Conservation (phyloP, 2,329 filamentous ascomycete genomes). For the Drechslerella coelobrocha region DNA sequence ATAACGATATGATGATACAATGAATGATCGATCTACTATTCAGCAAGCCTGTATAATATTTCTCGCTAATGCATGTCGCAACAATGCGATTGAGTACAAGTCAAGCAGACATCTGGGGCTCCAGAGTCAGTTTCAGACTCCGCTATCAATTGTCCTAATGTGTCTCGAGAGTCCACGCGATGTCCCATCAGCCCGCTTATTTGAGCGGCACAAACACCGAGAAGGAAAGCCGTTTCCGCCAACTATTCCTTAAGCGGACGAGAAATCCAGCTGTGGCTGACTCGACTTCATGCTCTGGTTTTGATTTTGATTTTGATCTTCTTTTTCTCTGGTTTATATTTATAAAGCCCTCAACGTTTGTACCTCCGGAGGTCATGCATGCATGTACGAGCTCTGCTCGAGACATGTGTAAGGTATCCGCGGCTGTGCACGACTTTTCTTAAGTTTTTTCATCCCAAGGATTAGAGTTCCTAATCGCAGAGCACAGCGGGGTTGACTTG, state of each 20-base stretch:
- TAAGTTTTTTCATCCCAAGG: too few species aligned
- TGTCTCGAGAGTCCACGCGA: neutral
- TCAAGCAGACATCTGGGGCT: neutral
- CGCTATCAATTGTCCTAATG: neutral
- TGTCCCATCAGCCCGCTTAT: neutral
- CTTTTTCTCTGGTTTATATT: neutral
- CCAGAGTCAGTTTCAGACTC: neutral
- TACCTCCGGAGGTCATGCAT: too few species aligned
- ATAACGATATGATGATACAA: too few species aligned
- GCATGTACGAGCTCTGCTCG: too few species aligned
- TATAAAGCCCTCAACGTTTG: too few species aligned
- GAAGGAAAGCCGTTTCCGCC: neutral
- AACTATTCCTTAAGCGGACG: neutral
- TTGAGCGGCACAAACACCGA: neutral
- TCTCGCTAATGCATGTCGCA: neutral
- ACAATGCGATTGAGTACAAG: conserved; percentile 2
- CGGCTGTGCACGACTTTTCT: too few species aligned
- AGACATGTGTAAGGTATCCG: too few species aligned
- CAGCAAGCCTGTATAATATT: neutral
- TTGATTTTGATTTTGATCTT: neutral
- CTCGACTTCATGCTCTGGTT: too few species aligned
- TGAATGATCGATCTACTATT: neutral
- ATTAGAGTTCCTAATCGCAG: neutral
- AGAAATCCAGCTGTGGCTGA: neutral
- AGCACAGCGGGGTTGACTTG: too few species aligned